These are phyloP conservation scores for Fusarium burgessii DNA, from an alignment of 2,329 filamentous ascomycete genomes.

Conservation along the genomic window DNA sequence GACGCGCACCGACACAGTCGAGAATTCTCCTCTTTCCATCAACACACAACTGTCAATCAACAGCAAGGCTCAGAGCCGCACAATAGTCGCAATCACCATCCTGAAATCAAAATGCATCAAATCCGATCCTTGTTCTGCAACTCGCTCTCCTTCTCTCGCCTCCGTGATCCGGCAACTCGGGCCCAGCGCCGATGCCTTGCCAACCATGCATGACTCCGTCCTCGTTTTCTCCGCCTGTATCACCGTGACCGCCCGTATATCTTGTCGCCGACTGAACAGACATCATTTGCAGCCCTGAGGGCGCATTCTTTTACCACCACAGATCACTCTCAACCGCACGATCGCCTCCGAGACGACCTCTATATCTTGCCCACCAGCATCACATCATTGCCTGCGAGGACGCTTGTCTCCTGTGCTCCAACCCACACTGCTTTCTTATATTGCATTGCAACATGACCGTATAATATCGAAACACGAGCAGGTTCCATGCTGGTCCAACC, in stretches of 20 bases:
- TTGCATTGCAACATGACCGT: not conserved
- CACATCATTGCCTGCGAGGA: not conserved
- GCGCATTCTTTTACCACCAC: too few relatives aligned
- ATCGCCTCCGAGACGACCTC: not conserved
- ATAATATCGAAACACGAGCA: not conserved
- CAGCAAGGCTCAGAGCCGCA: not conserved
- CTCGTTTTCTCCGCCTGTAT: not conserved
- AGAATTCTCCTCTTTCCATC: not conserved
- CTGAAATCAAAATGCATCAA: not conserved
- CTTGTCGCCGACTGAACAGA: not conserved
- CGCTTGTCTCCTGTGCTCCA: rapidly evolving
- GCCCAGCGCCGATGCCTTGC: not conserved
- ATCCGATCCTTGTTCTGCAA: not conserved
- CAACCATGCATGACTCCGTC: not conserved
- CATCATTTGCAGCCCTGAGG: not conserved
- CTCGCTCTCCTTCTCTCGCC: not conserved
- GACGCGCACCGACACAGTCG: not conserved
- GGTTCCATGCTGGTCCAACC: not conserved
- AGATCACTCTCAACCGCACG: rapidly evolving
- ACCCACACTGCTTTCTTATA: not conserved
- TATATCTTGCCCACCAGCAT: not conserved
- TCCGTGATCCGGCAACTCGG: not conserved
- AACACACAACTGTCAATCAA: not conserved
- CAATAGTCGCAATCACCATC: not conserved
- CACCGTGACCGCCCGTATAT: not conserved